phyloP scores from a whole-genome alignment of 2,329 filamentous ascomycete genomes.

The Xylariomycetidae sp. region DNA sequence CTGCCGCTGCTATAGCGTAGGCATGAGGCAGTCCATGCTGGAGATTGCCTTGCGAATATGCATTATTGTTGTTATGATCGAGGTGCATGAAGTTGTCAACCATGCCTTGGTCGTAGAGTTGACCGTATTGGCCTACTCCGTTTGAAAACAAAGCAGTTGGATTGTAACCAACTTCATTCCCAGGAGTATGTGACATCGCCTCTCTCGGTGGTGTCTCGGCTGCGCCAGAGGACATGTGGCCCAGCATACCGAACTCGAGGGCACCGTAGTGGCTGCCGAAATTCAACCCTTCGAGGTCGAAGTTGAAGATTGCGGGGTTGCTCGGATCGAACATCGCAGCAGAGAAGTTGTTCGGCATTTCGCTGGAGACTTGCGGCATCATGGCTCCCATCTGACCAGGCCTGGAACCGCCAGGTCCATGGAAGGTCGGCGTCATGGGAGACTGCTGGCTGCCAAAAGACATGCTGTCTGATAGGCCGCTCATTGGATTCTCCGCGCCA shows the following conservation, averaged over 20 bases:
- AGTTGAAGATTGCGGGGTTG: slow-evolving; percentile 90
- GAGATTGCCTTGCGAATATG: slow-evolving; percentile 52
- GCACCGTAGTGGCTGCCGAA: slow-evolving; percentile 96
- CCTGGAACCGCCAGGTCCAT: slow-evolving; percentile 43
- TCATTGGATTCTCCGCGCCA: slow-evolving; percentile 36
- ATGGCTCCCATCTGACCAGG: slow-evolving; percentile 40
- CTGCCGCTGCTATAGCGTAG: slow-evolving; percentile 56
- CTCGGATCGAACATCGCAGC: slow-evolving; percentile 75
- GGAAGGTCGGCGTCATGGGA: slow-evolving; percentile 69
- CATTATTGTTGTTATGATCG: slow-evolving; percentile 40
- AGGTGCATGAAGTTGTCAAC: slow-evolving; percentile 48
- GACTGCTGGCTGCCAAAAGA: slow-evolving; percentile 62
- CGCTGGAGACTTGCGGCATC: slow-evolving; percentile 43
- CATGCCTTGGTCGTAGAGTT: slow-evolving; percentile 45
- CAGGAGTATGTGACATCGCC: slow-evolving; percentile 34
- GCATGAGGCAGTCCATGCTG: slow-evolving; percentile 59
- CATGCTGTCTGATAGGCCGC: slow-evolving; percentile 40
- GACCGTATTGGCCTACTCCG: slow-evolving; percentile 42
- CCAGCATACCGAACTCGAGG: slow-evolving; percentile 91
- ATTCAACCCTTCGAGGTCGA: slow-evolving; percentile 87
- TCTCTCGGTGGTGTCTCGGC: slow-evolving; percentile 73
- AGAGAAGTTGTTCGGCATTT: slow-evolving; percentile 42
- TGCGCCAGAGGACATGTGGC: slow-evolving; percentile 89
- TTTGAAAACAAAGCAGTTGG: slow-evolving; percentile 46
- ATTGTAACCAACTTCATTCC: slow-evolving; percentile 34